These are phyloP conservation scores for Rhododendron williamsianum DNA, from an alignment of 148 eudicot genomes.

Conservation along the genomic window DNA sequence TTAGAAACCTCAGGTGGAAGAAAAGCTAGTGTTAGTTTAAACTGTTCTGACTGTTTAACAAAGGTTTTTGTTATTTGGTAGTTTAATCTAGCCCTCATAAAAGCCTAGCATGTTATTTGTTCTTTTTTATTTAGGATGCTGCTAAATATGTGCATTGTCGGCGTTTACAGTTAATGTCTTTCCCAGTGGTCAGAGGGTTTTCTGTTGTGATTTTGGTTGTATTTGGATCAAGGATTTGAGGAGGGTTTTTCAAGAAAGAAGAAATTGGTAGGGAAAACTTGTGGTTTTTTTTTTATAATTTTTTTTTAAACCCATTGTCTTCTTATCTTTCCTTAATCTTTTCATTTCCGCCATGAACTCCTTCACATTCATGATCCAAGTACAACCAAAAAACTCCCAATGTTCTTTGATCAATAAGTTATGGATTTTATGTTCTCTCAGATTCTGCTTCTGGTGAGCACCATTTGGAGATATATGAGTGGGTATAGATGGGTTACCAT, in stretches of 20 bases:
- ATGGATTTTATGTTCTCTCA: neutral
- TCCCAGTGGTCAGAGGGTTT: neutral
- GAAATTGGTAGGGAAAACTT: neutral
- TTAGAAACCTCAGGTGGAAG: neutral
- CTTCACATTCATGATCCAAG: neutral
- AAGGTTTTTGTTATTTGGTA: conserved; percentile 1
- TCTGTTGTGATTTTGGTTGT: neutral
- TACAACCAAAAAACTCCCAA: neutral
- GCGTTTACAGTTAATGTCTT: neutral
- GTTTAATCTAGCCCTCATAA: neutral
- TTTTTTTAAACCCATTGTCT: neutral
- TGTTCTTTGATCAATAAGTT: neutral
- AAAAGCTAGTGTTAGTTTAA: conserved; percentile 5
- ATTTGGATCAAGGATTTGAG: neutral
- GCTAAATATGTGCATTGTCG: neutral
- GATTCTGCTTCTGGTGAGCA: neutral
- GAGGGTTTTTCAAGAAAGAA: neutral
- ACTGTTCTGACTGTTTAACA: neutral
- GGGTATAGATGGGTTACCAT: neutral
- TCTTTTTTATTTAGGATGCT: neutral
- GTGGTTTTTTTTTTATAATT: neutral
- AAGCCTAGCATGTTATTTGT: neutral
- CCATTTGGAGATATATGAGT: neutral
- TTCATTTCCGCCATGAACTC: neutral
- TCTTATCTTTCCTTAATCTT: neutral